phyloP scores from a whole-genome alignment of 176 grass and related monocot genomes.

The Dendrocalamus sinicus region DNA sequence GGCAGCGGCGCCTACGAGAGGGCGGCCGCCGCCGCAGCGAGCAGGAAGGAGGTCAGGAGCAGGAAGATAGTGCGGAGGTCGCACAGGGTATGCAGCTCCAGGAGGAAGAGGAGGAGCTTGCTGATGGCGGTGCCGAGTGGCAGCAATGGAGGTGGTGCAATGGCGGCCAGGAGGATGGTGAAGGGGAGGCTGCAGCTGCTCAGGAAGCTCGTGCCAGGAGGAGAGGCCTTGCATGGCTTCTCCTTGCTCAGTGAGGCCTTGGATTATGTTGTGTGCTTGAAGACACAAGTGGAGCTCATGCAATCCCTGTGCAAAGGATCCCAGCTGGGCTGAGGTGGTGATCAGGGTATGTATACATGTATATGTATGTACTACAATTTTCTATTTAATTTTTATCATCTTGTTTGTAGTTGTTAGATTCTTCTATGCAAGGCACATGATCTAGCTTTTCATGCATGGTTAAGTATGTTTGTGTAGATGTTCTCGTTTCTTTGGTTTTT shows the following conservation, averaged over 20 bases:
- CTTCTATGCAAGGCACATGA: background rate
- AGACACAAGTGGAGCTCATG: constrained; percentile 58
- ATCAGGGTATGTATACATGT: constrained; percentile 25
- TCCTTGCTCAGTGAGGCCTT: constrained; percentile 52
- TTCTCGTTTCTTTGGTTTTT: background rate
- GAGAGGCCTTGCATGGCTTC: constrained; percentile 38
- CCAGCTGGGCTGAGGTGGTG: background rate
- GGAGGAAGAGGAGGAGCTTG: constrained; percentile 29
- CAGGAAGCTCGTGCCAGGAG: constrained; percentile 50
- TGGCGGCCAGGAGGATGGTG: constrained; percentile 44
- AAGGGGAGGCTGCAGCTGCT: constrained; percentile 49
- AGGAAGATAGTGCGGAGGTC: constrained; percentile 49
- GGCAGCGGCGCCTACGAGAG: constrained; percentile 37
- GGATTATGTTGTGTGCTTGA: constrained; percentile 53
- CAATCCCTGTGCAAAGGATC: constrained; percentile 50
- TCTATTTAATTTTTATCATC: background rate
- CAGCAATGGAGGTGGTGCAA: background rate
- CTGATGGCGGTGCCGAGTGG: background rate
- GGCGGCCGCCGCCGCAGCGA: background rate
- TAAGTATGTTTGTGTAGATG: background rate
- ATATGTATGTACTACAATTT: background rate
- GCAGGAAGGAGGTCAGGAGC: constrained; percentile 27
- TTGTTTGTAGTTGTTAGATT: background rate
- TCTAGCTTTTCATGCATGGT: background rate
- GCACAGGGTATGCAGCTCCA: constrained; percentile 34